Evolutionary conservation across 176 grass and related monocot genomes (phyloP).

Genomic region (Raddia distichophylla): DNA sequence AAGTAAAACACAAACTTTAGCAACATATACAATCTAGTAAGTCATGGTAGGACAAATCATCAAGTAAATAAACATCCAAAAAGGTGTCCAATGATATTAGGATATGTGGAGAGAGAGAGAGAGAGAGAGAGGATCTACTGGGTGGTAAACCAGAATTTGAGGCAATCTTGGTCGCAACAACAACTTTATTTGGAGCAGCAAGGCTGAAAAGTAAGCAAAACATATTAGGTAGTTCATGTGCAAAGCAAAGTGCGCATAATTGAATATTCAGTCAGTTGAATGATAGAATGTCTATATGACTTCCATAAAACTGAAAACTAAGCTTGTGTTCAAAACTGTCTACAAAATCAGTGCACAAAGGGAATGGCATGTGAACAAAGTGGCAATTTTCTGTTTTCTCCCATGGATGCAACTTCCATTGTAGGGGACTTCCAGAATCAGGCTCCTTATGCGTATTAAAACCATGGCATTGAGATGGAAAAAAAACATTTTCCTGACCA

Average conservation of each 20-base stretch:
- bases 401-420: too few relatives aligned
- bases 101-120: too few relatives aligned
- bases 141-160: constrained; percentile 1
- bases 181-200: neutral
- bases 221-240: neutral
- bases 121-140: neutral
- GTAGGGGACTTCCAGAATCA: too few relatives aligned
- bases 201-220: constrained; percentile 9
- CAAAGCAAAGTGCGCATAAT: neutral
- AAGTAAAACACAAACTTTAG: neutral
- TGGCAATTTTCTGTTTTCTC: too few relatives aligned
- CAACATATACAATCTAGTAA: neutral
- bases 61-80: constrained; percentile 1
- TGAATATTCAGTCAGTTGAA: neutral
- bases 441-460: too few relatives aligned
- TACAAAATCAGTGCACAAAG: too few relatives aligned
- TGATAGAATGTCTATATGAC: neutral
- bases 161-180: neutral
- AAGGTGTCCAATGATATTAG: neutral
- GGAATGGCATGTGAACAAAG: too few relatives aligned
- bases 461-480: too few relatives aligned
- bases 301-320: too few relatives aligned
- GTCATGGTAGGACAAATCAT: neutral
- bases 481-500: too few relatives aligned
- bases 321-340: too few relatives aligned